Evolutionary conservation across 75 land plant genomes (phyloP), one percentile per base, ranked within the genome.

Genomic region (Pinus tabuliformis): DNA sequence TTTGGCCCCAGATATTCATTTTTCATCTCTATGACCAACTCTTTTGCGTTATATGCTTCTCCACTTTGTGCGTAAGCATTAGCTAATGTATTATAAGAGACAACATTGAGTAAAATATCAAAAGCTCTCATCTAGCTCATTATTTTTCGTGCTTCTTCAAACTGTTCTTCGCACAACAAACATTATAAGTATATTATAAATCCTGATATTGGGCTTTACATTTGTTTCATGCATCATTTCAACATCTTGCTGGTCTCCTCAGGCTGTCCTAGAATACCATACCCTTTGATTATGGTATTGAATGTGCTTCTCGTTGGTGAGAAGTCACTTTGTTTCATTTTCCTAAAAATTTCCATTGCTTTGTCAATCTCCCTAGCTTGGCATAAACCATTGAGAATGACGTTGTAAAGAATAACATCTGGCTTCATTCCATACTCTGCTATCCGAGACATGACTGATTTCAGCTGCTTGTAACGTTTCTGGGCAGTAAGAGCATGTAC

Each of bases 271-370:
- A 71, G 73, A 16, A 83, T 83, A 4, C 92, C 96, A 78, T 85
- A 96, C 4, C 92, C 99, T 86, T 96, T 96, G 42, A 96, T 96
- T 12, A 96, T 76, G 61, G 88, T 85, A 80, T 92, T 92, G 78
- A 83, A 92, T 15, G 91, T 92, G 77, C 85, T 78, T 11, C 85
- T 87, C 28, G 91, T 91, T 22, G 93, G 86, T 36, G 76, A 72
- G 73, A 90, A 87, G 57, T 91, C 95, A 79, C 85, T 89, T 33
- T 89, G 79, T 74, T 86, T 85, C 94, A 96, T 88, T 68, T 79
- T 82, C 78, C 62, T 73, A 62, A 96, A 86, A 24, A 84, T 77
- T 24, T 80, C 81, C 84, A 88, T 80, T 64, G 94, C 92, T 56
- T 86, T 81, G 28, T 88, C 79, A 3, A 91, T 75, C 61, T 84